These are phyloP conservation scores for Mycosphaerella sp. DNA, from an alignment of 2,329 filamentous ascomycete species.

Conservation along the genomic window DNA sequence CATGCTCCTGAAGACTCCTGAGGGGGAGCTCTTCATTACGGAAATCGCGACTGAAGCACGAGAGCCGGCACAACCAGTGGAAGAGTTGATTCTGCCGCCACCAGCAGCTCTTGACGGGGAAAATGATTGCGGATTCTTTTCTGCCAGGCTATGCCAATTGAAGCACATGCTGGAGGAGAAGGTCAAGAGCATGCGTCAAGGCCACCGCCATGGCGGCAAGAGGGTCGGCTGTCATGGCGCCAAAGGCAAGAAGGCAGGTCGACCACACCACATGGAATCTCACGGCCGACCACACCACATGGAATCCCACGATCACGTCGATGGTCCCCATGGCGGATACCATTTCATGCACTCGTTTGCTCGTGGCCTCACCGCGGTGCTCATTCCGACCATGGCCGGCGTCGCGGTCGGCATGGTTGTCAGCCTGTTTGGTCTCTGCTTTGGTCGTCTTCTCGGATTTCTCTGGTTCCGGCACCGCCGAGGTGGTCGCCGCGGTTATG, in stretches of 20 bases:
- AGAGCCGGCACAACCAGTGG: constrained; percentile 4
- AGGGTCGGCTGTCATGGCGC: constrained; percentile 28
- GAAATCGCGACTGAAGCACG: constrained; percentile 10
- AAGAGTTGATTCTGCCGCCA: constrained; percentile 10
- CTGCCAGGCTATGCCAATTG: constrained; percentile 51
- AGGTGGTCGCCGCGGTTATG: constrained; percentile 35
- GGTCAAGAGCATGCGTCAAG: constrained; percentile 39
- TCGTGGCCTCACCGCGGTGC: constrained; percentile 55
- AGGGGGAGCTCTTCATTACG: constrained; percentile 51
- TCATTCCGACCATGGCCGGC: constrained; percentile 63
- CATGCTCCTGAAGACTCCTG: constrained; percentile 54
- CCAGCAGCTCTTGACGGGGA: constrained; percentile 5
- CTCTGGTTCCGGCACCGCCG: constrained; percentile 52
- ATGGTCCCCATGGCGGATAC: constrained; percentile 30
- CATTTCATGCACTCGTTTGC: constrained; percentile 42
- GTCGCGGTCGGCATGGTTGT: constrained; percentile 61
- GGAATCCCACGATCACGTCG: constrained; percentile 20
- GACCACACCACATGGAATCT: constrained; percentile 16
- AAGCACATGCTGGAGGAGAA: constrained; percentile 46
- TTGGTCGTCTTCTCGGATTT: constrained; percentile 57
- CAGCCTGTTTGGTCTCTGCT: constrained; percentile 60
- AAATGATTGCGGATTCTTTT: constrained; percentile 30
- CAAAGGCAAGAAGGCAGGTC: constrained; percentile 17
- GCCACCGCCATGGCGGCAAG: not conserved
- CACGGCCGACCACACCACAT: constrained; percentile 26